Conservation (phyloP, 2,329 filamentous ascomycete species). For the Cladophialophora immunda region DNA sequence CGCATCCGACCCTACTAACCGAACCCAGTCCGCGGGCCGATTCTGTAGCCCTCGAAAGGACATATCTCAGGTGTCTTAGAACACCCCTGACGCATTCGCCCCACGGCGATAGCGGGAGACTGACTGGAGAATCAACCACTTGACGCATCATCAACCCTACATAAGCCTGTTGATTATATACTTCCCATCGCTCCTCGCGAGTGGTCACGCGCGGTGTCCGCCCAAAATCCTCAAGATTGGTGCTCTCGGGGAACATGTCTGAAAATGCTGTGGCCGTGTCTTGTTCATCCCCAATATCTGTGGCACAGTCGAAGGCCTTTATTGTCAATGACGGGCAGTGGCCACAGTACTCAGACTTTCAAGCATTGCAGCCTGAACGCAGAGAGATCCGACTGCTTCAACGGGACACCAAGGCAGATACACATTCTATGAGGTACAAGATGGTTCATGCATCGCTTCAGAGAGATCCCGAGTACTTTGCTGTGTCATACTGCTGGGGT, state of each 20-base stretch:
- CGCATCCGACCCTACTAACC: not conserved
- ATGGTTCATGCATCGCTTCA: not conserved
- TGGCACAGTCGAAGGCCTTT: not conserved
- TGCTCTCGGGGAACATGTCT: not conserved
- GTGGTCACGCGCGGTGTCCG: not conserved
- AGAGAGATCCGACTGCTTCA: not conserved
- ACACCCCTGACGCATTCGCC: too few relatives aligned
- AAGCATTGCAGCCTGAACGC: not conserved
- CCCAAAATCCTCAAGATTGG: not conserved
- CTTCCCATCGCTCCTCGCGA: not conserved
- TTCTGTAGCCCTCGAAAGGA: not conserved
- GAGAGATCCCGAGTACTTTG: not conserved
- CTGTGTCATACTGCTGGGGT: not conserved
- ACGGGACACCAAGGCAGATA: not conserved
- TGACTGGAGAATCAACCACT: not conserved
- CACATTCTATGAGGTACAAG: not conserved
- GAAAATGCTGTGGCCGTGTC: not conserved
- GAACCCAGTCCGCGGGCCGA: not conserved
- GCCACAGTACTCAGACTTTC: not conserved
- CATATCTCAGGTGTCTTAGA: too few relatives aligned
- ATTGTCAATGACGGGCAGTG: not conserved
- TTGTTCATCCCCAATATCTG: not conserved
- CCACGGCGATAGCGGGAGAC: not conserved
- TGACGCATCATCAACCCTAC: not conserved
- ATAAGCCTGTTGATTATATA: not conserved